Percentiles rank a stretch among this genome's conserved stretches.
Evolutionary conservation across 768 basidiomycete genomes (phyloP).

Genomic region (Kwoniella dejecticola): DNA sequence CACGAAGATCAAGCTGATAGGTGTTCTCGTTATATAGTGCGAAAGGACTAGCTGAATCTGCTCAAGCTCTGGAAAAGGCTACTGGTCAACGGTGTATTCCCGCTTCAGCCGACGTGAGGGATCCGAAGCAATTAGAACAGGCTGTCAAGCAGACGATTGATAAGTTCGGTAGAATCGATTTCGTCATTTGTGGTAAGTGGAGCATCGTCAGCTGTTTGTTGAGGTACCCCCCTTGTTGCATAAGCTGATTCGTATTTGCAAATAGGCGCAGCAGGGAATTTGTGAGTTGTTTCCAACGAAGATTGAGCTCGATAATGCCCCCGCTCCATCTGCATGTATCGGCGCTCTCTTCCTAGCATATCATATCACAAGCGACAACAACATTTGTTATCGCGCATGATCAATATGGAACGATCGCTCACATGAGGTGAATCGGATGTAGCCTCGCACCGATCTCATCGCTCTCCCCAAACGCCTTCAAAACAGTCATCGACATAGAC

Average conservation of each 20-base stretch:
- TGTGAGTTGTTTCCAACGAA: conserved; percentile 55
- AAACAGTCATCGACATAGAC: conserved; percentile 91
- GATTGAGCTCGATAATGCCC: too few species aligned
- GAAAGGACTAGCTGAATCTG: conserved; percentile 69
- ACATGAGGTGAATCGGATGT: too few species aligned
- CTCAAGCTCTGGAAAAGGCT: conserved; percentile 67
- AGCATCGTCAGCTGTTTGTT: not conserved
- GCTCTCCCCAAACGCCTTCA: conserved; percentile 86
- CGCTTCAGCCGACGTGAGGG: conserved; percentile 77
- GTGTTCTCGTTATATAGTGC: conserved; percentile 59
- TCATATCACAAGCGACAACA: too few species aligned
- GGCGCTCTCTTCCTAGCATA: too few species aligned
- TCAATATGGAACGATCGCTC: too few species aligned
- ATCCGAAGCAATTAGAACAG: conserved; percentile 68
- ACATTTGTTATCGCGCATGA: too few species aligned
- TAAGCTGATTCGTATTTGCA: not conserved
- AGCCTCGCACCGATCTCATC: conserved; percentile 75
- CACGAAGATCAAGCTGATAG: not conserved
- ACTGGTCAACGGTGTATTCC: conserved; percentile 75
- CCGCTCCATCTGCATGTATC: too few species aligned
- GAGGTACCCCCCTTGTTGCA: not conserved
- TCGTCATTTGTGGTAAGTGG: conserved; percentile 84
- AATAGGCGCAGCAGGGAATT: conserved; percentile 92
- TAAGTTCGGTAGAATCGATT: conserved; percentile 84
- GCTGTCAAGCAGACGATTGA: conserved; percentile 76